A percentile compares a stretch with the other conserved stretches of the same genome.
These are phyloP conservation scores for Verruconis gallopava DNA, from an alignment of 2,329 filamentous ascomycete species.

Conservation along the genomic window DNA sequence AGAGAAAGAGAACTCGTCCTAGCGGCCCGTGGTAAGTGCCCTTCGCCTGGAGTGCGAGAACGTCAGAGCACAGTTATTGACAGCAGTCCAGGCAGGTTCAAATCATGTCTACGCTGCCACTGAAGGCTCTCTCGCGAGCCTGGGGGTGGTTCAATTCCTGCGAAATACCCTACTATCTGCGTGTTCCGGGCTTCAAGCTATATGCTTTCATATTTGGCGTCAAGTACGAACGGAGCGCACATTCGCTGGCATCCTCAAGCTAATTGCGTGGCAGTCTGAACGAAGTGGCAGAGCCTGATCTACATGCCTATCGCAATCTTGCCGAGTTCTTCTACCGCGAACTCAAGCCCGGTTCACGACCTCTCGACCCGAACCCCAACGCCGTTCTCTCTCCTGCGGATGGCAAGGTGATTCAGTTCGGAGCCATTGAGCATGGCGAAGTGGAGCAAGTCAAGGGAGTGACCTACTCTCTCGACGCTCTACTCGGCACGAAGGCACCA, in stretches of 20 bases:
- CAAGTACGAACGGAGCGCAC: slow-evolving; percentile 32
- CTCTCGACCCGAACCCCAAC: slow-evolving; percentile 67
- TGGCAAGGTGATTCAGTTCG: slow-evolving; percentile 82
- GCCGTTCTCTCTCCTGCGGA: slow-evolving; percentile 81
- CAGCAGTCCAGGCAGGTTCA: slow-evolving; percentile 54
- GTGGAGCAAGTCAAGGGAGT: slow-evolving; percentile 99
- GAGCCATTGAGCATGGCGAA: slow-evolving; percentile 80
- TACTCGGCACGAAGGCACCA: slow-evolving; percentile 49
- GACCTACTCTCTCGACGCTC: slow-evolving; percentile 89
- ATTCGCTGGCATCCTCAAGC: background rate
- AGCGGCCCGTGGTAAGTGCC: slow-evolving; percentile 68
- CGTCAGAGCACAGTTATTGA: background rate
- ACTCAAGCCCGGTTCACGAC: slow-evolving; percentile 76
- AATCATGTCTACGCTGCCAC: slow-evolving; percentile 81
- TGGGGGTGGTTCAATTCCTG: slow-evolving; percentile 92
- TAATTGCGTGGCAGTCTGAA: slow-evolving; percentile 43
- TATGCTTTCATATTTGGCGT: slow-evolving; percentile 90
- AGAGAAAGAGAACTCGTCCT: slow-evolving; percentile 53
- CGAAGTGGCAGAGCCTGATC: slow-evolving; percentile 77
- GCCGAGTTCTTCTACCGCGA: slow-evolving; percentile 95
- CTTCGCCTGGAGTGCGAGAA: background rate
- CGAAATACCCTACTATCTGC: slow-evolving; percentile 73
- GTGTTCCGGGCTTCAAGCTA: slow-evolving; percentile 79
- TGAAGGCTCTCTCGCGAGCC: slow-evolving; percentile 78
- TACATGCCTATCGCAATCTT: slow-evolving; percentile 83